These are phyloP conservation scores for Salisapilia sapeloensis DNA, from an alignment of 352 stramenopile genomes.

Conservation along the genomic window DNA sequence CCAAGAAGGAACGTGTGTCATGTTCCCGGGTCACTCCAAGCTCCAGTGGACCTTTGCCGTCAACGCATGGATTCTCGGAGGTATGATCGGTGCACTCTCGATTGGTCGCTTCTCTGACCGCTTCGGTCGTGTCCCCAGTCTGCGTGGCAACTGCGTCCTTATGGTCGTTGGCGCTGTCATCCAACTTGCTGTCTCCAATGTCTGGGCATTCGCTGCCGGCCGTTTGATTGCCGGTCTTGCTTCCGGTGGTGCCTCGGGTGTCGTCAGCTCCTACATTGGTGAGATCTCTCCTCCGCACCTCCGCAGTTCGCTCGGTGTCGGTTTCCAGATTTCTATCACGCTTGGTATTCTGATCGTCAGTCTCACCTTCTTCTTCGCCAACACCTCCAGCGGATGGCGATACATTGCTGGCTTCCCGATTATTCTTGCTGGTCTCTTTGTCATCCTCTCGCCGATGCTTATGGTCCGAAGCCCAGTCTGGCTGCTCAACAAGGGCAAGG, in stretches of 20 bases:
- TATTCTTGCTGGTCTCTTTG: constrained; percentile 19
- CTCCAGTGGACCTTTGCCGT: constrained; percentile 5
- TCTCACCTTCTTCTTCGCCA: constrained; percentile 13
- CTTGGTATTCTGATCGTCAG: constrained; percentile 23
- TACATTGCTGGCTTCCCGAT: constrained; percentile 28
- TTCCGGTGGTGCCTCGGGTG: constrained; percentile 19
- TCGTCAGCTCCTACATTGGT: constrained; percentile 21
- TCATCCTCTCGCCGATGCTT: constrained; percentile 14
- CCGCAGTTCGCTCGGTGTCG: constrained; percentile 13
- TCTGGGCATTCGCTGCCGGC: constrained; percentile 17
- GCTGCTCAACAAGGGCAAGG: constrained; percentile 14
- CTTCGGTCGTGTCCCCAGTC: constrained; percentile 15
- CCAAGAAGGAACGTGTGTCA: constrained; percentile 8
- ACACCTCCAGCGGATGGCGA: constrained; percentile 10
- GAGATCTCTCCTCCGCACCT: constrained; percentile 25
- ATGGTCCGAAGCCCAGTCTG: constrained; percentile 24
- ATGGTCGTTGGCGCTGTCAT: constrained; percentile 21
- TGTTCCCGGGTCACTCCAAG: constrained; percentile 3
- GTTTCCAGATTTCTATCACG: constrained; percentile 18
- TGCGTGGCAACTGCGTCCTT: constrained; percentile 17
- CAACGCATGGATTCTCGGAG: constrained; percentile 3
- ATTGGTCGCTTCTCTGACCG: constrained; percentile 16
- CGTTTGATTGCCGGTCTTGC: constrained; percentile 29
- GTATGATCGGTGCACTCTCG: constrained; percentile 7
- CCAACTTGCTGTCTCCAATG: constrained; percentile 11